Conservation (phyloP, 345 rosid species). For the Lumnitzera littorea region DNA sequence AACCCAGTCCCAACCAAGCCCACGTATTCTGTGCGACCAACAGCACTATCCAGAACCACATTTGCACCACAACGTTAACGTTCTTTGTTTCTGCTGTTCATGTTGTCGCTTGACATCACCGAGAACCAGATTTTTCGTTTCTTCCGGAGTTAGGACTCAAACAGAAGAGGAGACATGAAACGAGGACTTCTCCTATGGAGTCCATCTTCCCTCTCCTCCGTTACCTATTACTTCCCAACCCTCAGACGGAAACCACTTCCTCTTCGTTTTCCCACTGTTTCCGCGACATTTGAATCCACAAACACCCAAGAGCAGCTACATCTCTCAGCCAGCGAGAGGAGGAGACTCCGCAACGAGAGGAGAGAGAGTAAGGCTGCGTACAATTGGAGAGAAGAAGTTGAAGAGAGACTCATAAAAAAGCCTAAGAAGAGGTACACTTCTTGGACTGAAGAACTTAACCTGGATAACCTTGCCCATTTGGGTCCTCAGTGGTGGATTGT, state of each 20-base stretch:
- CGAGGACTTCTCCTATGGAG: constrained; percentile 67
- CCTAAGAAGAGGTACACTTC: constrained; percentile 52
- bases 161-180: constrained; percentile 30
- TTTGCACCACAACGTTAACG: no score
- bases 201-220: constrained; percentile 21
- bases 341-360: constrained; percentile 69
- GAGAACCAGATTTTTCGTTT: no score
- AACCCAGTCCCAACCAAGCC: no score
- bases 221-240: constrained; percentile 18
- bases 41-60: no score
- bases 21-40: no score
- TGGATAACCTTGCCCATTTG: constrained; percentile 51
- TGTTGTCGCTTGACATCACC: no score
- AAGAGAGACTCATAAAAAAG: constrained; percentile 59
- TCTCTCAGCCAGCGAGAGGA: constrained; percentile 75
- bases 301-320: constrained; percentile 20
- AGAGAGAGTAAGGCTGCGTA: constrained; percentile 59
- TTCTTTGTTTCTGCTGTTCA: no score
- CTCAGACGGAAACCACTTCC: constrained; percentile 12
- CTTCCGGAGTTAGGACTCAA: no score
- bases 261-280: constrained; percentile 16
- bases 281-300: constrained; percentile 37
- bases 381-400: constrained; percentile 83
- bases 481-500: constrained; percentile 90
- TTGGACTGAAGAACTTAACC: constrained; percentile 59